These are phyloP conservation scores for Ascochyta koolunga DNA, from an alignment of 2,329 filamentous ascomycete species.

Conservation along the genomic window DNA sequence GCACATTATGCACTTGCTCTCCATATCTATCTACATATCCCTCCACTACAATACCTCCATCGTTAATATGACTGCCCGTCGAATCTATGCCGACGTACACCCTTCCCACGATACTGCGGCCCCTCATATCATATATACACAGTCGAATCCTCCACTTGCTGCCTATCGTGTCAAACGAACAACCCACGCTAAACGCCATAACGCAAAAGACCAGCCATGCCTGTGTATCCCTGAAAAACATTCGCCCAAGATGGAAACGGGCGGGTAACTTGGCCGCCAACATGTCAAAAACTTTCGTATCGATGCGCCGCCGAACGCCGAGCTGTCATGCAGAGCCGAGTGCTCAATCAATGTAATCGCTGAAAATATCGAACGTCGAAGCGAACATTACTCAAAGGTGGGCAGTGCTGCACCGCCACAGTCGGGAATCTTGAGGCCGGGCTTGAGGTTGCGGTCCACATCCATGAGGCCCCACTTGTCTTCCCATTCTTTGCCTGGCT, in stretches of 20 bases:
- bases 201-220: conserved; percentile 12
- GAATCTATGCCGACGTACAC: background rate
- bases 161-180: conserved; percentile 8
- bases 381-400: conserved; percentile 13
- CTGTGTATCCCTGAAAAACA: conserved; percentile 19
- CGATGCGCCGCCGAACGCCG: conserved; percentile 29
- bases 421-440: conserved; percentile 82
- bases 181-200: conserved; percentile 7
- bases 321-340: conserved; percentile 27
- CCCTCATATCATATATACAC: conserved; percentile 6
- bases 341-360: conserved; percentile 12
- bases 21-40: conserved; percentile 4
- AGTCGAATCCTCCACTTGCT: conserved; percentile 3
- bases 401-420: conserved; percentile 72
- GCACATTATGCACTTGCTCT: conserved; percentile 8
- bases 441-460: conserved; percentile 80
- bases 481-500: conserved; percentile 75
- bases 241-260: conserved; percentile 15
- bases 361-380: conserved; percentile 17
- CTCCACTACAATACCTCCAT: background rate
- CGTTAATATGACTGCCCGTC: background rate
- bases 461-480: conserved; percentile 96
- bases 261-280: conserved; percentile 8
- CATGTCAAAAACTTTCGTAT: conserved; percentile 21
- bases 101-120: background rate